These are phyloP conservation scores for Diaporthe helianthi DNA, from an alignment of 2,329 filamentous ascomycete genomes.

Conservation along the genomic window DNA sequence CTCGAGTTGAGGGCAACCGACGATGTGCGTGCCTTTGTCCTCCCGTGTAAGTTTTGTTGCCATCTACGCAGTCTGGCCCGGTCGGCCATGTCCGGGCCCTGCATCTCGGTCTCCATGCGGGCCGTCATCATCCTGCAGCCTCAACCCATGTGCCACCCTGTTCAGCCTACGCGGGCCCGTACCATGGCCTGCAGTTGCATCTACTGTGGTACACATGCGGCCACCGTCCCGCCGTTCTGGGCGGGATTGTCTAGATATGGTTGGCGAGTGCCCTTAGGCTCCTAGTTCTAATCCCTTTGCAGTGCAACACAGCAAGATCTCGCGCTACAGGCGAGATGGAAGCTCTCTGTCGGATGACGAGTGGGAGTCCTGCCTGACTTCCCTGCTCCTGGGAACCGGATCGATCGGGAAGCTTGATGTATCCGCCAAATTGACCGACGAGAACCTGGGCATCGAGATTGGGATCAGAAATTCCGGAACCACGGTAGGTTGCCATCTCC, in stretches of 20 bases:
- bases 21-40: constrained; percentile 26
- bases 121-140: constrained; percentile 25
- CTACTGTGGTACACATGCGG: neutral
- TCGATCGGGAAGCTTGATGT: constrained; percentile 62
- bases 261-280: no score
- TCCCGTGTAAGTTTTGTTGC: constrained; percentile 22
- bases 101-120: constrained; percentile 14
- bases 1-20: constrained; percentile 33
- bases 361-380: constrained; percentile 69
- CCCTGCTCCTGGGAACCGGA: constrained; percentile 60
- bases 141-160: constrained; percentile 46
- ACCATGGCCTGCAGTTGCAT: constrained; percentile 1
- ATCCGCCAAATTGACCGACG: constrained; percentile 63
- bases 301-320: constrained; percentile 65
- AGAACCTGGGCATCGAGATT: constrained; percentile 66
- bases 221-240: neutral
- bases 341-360: constrained; percentile 65
- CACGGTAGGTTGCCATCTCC: constrained; percentile 57
- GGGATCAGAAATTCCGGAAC: constrained; percentile 72
- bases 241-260: constrained; percentile 1
- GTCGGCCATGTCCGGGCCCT: constrained; percentile 22
- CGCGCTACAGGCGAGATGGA: constrained; percentile 60
- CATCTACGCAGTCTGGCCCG: constrained; percentile 29
- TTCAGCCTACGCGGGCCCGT: neutral
- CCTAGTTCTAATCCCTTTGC: neutral